Evolutionary conservation across 2,329 filamentous ascomycete species (phyloP).

Genomic region (Escovopsis weberi): DNA sequence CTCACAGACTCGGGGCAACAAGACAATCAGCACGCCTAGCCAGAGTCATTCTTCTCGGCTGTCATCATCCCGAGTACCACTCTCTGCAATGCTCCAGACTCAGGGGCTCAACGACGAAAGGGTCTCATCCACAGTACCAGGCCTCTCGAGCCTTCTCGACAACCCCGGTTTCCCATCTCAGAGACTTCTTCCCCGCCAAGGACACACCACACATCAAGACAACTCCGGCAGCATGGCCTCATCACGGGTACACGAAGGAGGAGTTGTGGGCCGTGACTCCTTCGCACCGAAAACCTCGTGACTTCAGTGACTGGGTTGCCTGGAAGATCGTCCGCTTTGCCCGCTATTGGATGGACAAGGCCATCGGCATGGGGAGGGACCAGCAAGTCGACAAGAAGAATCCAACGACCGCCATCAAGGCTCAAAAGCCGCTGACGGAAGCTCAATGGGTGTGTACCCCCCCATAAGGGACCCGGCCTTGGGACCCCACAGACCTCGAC

Average conservation of each 20-base stretch:
- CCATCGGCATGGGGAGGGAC: slow-evolving; percentile 57
- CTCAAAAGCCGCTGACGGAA: slow-evolving; percentile 56
- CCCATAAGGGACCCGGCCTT: background rate
- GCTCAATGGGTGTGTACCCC: slow-evolving; percentile 54
- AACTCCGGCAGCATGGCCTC: slow-evolving; percentile 53
- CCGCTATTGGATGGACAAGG: slow-evolving; percentile 67
- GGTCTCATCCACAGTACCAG: slow-evolving; percentile 1
- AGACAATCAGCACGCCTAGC: slow-evolving; percentile 13
- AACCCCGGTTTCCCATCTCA: slow-evolving; percentile 29
- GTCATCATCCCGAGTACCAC: slow-evolving; percentile 2
- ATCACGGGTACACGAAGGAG: slow-evolving; percentile 59
- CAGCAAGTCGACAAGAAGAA: slow-evolving; percentile 50
- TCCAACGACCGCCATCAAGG: slow-evolving; percentile 38
- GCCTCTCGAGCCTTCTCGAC: slow-evolving; percentile 31
- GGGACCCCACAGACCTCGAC: background rate
- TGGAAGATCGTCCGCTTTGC: slow-evolving; percentile 62
- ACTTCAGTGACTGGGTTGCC: slow-evolving; percentile 63
- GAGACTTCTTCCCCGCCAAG: slow-evolving; percentile 48
- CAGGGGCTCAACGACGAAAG: slow-evolving; percentile 7
- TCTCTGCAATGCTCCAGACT: slow-evolving; percentile 5
- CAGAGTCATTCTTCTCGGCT: slow-evolving; percentile 3
- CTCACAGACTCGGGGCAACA: slow-evolving; percentile 4
- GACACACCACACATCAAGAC: slow-evolving; percentile 46
- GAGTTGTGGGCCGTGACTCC: slow-evolving; percentile 64
- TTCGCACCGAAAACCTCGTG: slow-evolving; percentile 61